Percentiles rank a stretch among this genome's conserved stretches.
Evolutionary conservation across 768 basidiomycete genomes (phyloP).

Genomic region (Naganishia antarctica): DNA sequence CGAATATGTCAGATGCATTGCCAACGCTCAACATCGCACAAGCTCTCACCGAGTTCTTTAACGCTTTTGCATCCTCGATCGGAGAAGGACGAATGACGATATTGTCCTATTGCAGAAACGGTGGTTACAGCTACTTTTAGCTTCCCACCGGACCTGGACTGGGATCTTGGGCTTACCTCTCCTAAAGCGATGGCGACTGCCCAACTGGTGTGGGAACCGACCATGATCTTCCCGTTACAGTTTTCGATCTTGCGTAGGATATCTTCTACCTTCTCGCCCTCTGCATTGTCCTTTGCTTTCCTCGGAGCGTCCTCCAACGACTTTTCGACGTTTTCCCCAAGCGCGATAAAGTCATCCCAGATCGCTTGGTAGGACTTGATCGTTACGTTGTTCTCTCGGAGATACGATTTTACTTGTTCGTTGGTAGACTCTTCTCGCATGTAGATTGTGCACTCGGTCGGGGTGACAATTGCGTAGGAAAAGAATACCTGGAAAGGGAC

Average conservation of each 20-base stretch:
- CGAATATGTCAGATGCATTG: no score
- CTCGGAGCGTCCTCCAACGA: neutral
- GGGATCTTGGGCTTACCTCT: conserved; percentile 52
- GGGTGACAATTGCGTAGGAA: conserved; percentile 72
- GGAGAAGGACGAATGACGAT: conserved; percentile 65
- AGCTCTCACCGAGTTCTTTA: conserved; percentile 50
- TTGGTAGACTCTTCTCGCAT: conserved; percentile 57
- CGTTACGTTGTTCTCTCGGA: conserved; percentile 59
- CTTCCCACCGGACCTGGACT: no score
- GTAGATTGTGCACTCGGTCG: conserved; percentile 63
- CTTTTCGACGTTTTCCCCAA: neutral
- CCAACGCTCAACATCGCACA: no score
- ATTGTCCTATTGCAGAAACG: conserved; percentile 46
- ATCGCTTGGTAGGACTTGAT: conserved; percentile 67
- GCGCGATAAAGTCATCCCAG: conserved; percentile 56
- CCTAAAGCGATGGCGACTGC: conserved; percentile 78
- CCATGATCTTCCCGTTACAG: conserved; percentile 56
- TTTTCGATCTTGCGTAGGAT: conserved; percentile 21
- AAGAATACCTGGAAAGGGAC: conserved; percentile 61
- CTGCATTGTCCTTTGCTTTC: neutral
- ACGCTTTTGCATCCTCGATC: conserved; percentile 58
- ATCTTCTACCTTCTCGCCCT: neutral
- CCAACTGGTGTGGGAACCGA: conserved; percentile 72
- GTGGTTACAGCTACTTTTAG: no score
- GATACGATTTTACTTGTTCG: conserved; percentile 54